Conservation (phyloP, 768 basidiomycete species). For the Tylopilus vinaceipallidus region DNA sequence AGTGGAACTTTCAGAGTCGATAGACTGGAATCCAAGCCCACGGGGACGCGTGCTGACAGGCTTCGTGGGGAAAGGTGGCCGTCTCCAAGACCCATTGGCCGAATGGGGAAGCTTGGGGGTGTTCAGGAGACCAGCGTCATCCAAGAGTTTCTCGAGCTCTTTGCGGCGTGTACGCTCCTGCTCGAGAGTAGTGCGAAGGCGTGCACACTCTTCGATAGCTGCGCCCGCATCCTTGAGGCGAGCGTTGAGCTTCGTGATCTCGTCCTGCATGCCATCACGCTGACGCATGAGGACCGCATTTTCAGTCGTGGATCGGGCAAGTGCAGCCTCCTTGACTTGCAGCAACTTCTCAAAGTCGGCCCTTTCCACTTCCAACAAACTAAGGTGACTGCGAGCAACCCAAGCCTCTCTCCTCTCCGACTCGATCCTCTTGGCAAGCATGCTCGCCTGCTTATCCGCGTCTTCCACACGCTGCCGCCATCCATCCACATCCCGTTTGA, state of each 20-base stretch:
- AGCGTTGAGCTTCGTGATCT: conserved; percentile 30
- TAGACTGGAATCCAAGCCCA: conserved; percentile 53
- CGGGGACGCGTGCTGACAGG: conserved; percentile 36
- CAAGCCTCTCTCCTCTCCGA: conserved; percentile 80
- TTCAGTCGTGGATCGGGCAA: conserved; percentile 30
- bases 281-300: conserved; percentile 26
- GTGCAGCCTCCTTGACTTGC: conserved; percentile 32
- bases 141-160: conserved; percentile 55
- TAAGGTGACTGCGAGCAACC: conserved; percentile 73
- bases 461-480: conserved; percentile 79
- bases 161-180: conserved; percentile 41
- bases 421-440: conserved; percentile 69
- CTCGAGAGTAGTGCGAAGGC: conserved; percentile 32
- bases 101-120: conserved; percentile 40
- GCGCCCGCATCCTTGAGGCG: conserved; percentile 29
- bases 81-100: conserved; percentile 13
- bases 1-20: conserved; percentile 62
- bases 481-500: conserved; percentile 84
- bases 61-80: conserved; percentile 19
- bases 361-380: conserved; percentile 68
- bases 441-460: conserved; percentile 65
- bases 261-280: conserved; percentile 28
- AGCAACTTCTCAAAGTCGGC: conserved; percentile 50
- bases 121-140: conserved; percentile 39
- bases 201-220: conserved; percentile 26